Evolutionary conservation across 2,329 filamentous ascomycete species (phyloP).

Genomic region (Monosporascus sp.): DNA sequence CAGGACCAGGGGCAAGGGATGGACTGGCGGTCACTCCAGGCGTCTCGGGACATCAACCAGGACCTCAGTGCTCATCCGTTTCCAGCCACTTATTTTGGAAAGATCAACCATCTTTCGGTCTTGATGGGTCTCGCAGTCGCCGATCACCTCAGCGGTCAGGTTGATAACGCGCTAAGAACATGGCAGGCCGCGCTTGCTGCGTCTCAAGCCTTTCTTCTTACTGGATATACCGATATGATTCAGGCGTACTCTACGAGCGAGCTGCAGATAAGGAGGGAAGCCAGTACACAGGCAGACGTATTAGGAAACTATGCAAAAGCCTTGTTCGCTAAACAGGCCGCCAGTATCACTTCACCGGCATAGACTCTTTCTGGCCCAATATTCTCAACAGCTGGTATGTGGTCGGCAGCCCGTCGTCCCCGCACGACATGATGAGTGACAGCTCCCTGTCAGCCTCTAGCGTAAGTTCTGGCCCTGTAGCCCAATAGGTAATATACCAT

Average conservation of each 20-base stretch:
- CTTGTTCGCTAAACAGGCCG: constrained; percentile 4
- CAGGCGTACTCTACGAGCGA: constrained; percentile 3
- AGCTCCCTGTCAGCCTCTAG: background rate
- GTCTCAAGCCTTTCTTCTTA: constrained; percentile 1
- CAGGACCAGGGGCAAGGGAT: background rate
- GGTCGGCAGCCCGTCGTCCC: background rate
- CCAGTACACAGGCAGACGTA: background rate
- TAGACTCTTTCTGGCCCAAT: constrained; percentile 5
- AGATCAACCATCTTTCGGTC: constrained; percentile 1
- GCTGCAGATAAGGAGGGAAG: constrained; percentile 1
- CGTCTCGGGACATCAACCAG: background rate
- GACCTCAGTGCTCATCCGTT: background rate
- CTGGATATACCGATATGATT: constrained; percentile 9
- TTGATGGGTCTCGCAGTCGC: constrained; percentile 1
- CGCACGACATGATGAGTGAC: background rate
- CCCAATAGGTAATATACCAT: too few relatives aligned
- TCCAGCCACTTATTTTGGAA: background rate
- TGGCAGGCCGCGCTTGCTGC: constrained; percentile 5
- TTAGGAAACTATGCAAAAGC: background rate
- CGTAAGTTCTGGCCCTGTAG: background rate
- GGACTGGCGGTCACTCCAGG: constrained; percentile 1
- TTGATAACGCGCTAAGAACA: background rate
- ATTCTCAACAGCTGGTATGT: background rate
- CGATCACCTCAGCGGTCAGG: constrained; percentile 1
- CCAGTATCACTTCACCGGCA: constrained; percentile 4